phyloP scores from a whole-genome alignment of 2,329 filamentous ascomycete species.

The Didymella pinodella region DNA sequence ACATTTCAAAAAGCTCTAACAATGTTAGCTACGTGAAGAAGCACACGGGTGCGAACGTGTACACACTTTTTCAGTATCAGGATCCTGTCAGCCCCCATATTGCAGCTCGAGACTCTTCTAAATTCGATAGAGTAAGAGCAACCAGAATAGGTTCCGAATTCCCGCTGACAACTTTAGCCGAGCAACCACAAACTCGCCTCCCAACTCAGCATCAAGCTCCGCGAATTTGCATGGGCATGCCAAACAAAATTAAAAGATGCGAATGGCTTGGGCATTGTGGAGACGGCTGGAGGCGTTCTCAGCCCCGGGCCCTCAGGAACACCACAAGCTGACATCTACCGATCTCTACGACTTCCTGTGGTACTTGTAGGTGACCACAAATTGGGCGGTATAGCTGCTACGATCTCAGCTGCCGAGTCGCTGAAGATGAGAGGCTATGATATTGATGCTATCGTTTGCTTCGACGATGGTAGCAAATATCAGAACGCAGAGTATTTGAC shows the following conservation, averaged over 20 bases:
- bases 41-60: slow-evolving; percentile 65
- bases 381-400: slow-evolving; percentile 80
- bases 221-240: slow-evolving; percentile 20
- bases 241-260: slow-evolving; percentile 1
- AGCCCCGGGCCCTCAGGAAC: slow-evolving; percentile 79
- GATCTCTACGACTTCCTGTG: slow-evolving; percentile 75
- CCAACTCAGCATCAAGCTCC: slow-evolving; percentile 28
- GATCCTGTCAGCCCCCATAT: slow-evolving; percentile 80
- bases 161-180: slow-evolving; percentile 26
- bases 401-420: slow-evolving; percentile 82
- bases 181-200: slow-evolving; percentile 33
- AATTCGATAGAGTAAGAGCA: slow-evolving; percentile 31
- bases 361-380: slow-evolving; percentile 77
- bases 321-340: slow-evolving; percentile 79
- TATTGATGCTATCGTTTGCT: slow-evolving; percentile 73
- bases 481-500: slow-evolving; percentile 72
- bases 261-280: slow-evolving; percentile 65
- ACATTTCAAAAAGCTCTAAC: neutral
- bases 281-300: slow-evolving; percentile 84
- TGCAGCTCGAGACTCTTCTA: slow-evolving; percentile 65
- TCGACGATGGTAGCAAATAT: slow-evolving; percentile 69
- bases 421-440: slow-evolving; percentile 81
- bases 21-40: slow-evolving; percentile 66
- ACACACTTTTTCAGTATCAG: slow-evolving; percentile 74
- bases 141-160: neutral